Evolutionary conservation across 345 rosid species (phyloP), one percentile per base, ranked within the genome.

Genomic region (Camelina hispida): DNA sequence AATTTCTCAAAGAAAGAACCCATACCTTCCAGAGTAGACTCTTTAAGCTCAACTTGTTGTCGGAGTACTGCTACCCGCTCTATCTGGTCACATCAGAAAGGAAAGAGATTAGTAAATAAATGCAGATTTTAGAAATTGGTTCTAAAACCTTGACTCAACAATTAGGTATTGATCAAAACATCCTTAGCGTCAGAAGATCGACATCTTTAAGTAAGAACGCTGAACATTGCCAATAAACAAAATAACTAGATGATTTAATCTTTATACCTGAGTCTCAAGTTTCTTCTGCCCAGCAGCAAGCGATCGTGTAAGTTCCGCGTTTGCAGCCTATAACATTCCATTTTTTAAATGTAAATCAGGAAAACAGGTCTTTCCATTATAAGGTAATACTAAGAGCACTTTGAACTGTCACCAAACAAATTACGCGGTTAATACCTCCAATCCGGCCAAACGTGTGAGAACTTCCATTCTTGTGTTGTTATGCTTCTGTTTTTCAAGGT

Each of bases 401-500:
- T 43, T 66, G 25, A 60, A 18, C 28, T 2, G n/a, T 66, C 43
- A 15, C 63, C 55, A 71, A 34, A 69, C 62, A 51, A 73, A 43
- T 7, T 78, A 35, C 8, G 32, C 54, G 65, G 44, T 20, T 65
- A 65, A 66, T 83, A 94, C 99, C 97, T 94, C 97, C 66, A 91
- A 84, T 82, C 87, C 90, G 51, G 93, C 92, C 82, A 94, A 80
- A 55, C 87, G 86, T 51, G 88, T 30, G 54, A 91, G 84, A 66
- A 87, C 97, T 81, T 91, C 97, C 96, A 88, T 94, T 84, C 97
- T 90, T 66, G 99, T 94, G 69, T 86, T 88, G 62, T 91, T 94
- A 81, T 94, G 99, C 70, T 92, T 94, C 84, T 87, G 92, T 81
- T 94, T 91, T 81, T 94, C 97, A 76, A 86, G 44, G 32, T 94